phyloP scores from a whole-genome alignment of 371 early-diverging fungal species.

The Chytridium lagenaria region DNA sequence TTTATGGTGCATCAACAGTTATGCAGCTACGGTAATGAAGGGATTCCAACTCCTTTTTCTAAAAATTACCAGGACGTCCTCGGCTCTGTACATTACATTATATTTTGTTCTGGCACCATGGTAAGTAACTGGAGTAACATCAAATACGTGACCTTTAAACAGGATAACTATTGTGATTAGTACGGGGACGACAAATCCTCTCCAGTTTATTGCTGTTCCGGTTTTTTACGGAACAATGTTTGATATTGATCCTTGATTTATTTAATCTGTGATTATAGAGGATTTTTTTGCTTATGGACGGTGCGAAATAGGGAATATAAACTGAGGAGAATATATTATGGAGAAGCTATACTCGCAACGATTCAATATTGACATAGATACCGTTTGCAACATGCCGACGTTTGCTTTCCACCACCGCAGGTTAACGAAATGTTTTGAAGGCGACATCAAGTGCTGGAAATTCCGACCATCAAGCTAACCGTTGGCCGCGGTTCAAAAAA shows the following conservation, averaged over 20 bases:
- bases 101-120: background rate
- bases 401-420: too few relatives aligned
- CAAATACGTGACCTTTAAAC: too few relatives aligned
- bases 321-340: background rate
- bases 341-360: background rate
- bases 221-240: background rate
- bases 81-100: background rate
- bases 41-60: background rate
- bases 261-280: background rate
- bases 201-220: background rate
- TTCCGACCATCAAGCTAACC: background rate
- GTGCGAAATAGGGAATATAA: background rate
- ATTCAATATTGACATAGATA: background rate
- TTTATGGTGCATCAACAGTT: background rate
- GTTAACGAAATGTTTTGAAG: too few relatives aligned
- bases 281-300: background rate
- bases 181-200: background rate
- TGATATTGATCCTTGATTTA: background rate
- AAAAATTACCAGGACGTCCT: background rate
- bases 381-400: background rate
- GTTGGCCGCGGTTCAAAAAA: background rate
- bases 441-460: too few relatives aligned
- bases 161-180: background rate
- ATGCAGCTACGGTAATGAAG: background rate
- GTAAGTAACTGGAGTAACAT: too few relatives aligned